phyloP scores from a whole-genome alignment of 2,329 filamentous ascomycete species.

The Fusarium cyanostomum region DNA sequence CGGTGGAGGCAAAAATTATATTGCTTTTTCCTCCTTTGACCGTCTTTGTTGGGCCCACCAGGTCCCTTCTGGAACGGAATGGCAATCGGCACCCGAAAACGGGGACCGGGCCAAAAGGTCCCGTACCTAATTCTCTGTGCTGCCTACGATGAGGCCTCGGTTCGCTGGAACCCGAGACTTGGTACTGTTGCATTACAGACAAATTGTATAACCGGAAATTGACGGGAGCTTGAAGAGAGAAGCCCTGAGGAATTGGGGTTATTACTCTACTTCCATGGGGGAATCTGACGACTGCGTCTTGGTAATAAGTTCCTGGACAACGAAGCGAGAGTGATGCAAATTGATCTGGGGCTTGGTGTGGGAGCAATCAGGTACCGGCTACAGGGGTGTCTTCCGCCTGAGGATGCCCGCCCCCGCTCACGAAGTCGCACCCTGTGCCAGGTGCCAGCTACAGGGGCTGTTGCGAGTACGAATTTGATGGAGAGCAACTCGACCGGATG shows the following conservation, averaged over 20 bases:
- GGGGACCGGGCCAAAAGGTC: slow-evolving; percentile 10
- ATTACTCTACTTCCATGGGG: not conserved
- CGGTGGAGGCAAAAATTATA: slow-evolving; percentile 20
- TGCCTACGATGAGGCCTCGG: slow-evolving; percentile 11
- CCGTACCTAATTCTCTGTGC: slow-evolving; percentile 2
- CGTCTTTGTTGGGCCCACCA: slow-evolving; percentile 13
- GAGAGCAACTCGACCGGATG: not conserved
- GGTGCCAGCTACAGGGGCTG: slow-evolving; percentile 34
- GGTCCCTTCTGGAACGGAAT: slow-evolving; percentile 11
- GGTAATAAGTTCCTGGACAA: slow-evolving; percentile 26
- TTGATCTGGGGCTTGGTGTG: slow-evolving; percentile 35
- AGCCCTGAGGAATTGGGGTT: not conserved
- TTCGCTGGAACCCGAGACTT: slow-evolving; percentile 28
- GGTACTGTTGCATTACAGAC: slow-evolving; percentile 10
- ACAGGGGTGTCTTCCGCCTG: slow-evolving; percentile 36
- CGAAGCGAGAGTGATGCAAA: slow-evolving; percentile 36
- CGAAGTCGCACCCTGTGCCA: slow-evolving; percentile 34
- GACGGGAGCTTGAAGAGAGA: slow-evolving; percentile 1
- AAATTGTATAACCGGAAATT: slow-evolving; percentile 16
- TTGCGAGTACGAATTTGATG: slow-evolving; percentile 28
- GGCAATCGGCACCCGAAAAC: slow-evolving; percentile 20
- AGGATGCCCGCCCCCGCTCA: slow-evolving; percentile 26
- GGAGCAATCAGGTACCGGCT: slow-evolving; percentile 42
- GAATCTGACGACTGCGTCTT: slow-evolving; percentile 8
- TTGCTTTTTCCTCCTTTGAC: slow-evolving; percentile 12